Percentiles rank a stretch among this genome's conserved stretches.
These are phyloP conservation scores for Populus ilicifolia DNA, from an alignment of 345 rosid genomes.

Conservation along the genomic window DNA sequence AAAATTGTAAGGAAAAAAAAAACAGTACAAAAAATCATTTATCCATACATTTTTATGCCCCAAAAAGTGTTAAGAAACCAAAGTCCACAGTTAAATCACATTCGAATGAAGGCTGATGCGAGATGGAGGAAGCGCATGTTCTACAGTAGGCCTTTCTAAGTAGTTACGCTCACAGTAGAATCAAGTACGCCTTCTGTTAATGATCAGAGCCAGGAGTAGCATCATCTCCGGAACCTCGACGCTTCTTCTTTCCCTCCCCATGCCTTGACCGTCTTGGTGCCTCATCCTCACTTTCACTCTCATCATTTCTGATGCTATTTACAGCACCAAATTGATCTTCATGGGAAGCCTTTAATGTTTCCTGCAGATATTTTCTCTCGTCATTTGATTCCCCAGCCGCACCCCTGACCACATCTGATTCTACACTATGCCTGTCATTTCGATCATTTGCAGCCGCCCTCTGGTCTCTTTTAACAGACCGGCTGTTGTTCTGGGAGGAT, in stretches of 20 bases:
- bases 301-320: conserved; percentile 57
- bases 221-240: conserved; percentile 23
- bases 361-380: conserved; percentile 39
- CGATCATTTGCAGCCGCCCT: conserved; percentile 43
- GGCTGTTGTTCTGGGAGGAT: conserved; percentile 40
- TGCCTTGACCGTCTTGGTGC: conserved; percentile 97
- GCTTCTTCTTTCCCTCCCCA: conserved; percentile 74
- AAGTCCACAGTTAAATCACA: neutral
- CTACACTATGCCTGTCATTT: conserved; percentile 37
- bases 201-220: conserved; percentile 13
- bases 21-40: no score
- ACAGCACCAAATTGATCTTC: conserved; percentile 50
- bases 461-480: conserved; percentile 50
- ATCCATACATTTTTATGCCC: neutral
- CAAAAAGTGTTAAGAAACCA: neutral
- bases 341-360: conserved; percentile 35
- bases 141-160: neutral
- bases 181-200: neutral
- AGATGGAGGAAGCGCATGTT: neutral
- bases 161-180: neutral
- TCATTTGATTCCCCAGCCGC: conserved; percentile 37
- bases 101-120: neutral
- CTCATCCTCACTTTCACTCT: conserved; percentile 85
- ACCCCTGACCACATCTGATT: conserved; percentile 50
- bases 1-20: no score